Evolutionary conservation across 176 grass and related monocot genomes (phyloP).

Genomic region (Raddia distichophylla): DNA sequence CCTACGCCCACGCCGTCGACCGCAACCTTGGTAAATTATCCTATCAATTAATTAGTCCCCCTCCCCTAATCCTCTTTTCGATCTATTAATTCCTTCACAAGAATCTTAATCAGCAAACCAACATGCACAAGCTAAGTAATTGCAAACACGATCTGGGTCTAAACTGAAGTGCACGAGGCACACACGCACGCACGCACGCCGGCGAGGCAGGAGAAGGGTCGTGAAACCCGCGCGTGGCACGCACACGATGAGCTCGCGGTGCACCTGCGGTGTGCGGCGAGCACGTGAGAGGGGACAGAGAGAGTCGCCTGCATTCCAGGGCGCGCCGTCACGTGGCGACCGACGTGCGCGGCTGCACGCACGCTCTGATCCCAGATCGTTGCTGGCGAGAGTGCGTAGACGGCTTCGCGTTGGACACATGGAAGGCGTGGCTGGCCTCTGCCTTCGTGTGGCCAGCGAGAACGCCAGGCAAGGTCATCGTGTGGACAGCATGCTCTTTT

Average conservation of each 20-base stretch:
- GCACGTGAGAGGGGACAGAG: background rate
- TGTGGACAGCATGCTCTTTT: too few relatives aligned
- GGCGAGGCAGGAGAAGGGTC: background rate
- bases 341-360: background rate
- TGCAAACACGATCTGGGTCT: background rate
- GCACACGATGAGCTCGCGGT: background rate
- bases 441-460: background rate
- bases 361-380: background rate
- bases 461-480: background rate
- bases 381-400: background rate
- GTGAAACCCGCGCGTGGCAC: slow-evolving; percentile 28
- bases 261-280: background rate
- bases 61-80: background rate
- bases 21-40: slow-evolving; percentile 72
- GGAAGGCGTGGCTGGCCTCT: background rate
- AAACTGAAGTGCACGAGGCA: background rate
- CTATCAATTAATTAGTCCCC: background rate
- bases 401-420: background rate
- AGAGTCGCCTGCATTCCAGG: background rate
- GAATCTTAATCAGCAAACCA: background rate
- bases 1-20: slow-evolving; percentile 82
- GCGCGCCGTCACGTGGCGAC: too few relatives aligned
- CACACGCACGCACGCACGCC: background rate
- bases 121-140: background rate
- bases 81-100: background rate